Conservation (phyloP, 2,329 filamentous ascomycete genomes). For the Chaetomiaceae sp. region DNA sequence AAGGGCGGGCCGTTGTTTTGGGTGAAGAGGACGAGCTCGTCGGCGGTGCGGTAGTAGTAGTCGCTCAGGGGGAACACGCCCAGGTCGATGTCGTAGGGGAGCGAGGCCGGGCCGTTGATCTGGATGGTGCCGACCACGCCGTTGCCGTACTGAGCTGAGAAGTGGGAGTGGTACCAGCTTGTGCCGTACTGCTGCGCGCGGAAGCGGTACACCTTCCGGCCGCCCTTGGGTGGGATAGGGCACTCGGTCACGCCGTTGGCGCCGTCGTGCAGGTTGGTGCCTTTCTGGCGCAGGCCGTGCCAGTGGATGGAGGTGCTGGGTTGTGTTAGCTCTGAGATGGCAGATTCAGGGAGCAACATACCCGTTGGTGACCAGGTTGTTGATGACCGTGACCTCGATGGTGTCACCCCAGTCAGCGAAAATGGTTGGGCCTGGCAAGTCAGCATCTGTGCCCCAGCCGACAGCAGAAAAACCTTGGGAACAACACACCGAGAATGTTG, state of each 20-base stretch:
- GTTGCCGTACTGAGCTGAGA: constrained; percentile 43
- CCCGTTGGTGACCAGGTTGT: constrained; percentile 51
- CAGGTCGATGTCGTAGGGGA: constrained; percentile 48
- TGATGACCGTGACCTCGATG: constrained; percentile 58
- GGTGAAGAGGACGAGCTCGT: constrained; percentile 26
- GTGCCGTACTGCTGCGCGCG: constrained; percentile 38
- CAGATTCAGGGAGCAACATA: constrained; percentile 4
- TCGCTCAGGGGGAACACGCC: constrained; percentile 47
- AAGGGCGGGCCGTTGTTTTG: constrained; percentile 28
- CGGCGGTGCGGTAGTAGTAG: constrained; percentile 42
- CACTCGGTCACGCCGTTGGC: constrained; percentile 42
- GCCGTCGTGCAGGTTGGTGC: constrained; percentile 44
- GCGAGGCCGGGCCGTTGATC: constrained; percentile 43
- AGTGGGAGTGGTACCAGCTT: constrained; percentile 45
- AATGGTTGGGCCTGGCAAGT: constrained; percentile 46
- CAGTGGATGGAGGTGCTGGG: constrained; percentile 44
- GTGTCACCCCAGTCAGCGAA: constrained; percentile 48
- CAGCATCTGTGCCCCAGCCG: background rate
- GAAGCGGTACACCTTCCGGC: constrained; percentile 35
- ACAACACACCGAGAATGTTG: constrained; percentile 15
- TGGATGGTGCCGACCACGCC: constrained; percentile 46
- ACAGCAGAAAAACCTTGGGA: background rate
- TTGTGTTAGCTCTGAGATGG: constrained; percentile 26
- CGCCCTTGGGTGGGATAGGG: constrained; percentile 35
- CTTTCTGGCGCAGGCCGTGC: constrained; percentile 45